Evolutionary conservation across 352 stramenopile species (phyloP).

Genomic region (Pythium scleroteichum): DNA sequence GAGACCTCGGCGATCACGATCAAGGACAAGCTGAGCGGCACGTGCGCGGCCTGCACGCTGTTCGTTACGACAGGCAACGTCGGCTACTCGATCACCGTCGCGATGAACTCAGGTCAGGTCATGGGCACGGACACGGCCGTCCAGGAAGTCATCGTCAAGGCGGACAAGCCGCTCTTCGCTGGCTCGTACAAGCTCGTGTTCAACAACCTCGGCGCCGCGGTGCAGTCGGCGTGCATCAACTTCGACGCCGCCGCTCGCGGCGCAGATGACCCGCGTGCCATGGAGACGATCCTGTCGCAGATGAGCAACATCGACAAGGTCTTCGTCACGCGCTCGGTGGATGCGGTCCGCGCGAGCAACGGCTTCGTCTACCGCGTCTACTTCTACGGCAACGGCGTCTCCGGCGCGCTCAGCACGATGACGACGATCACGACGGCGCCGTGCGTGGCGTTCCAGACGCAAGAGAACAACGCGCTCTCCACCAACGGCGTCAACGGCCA

Average conservation of each 20-base stretch:
- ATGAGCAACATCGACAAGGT: conserved; percentile 81
- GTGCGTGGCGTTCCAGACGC: conserved; percentile 62
- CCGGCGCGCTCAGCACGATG: conserved; percentile 32
- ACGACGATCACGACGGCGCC: conserved; percentile 25
- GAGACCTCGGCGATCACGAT: conserved; percentile 48
- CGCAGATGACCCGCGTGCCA: conserved; percentile 32
- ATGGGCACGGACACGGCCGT: conserved; percentile 78
- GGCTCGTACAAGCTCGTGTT: conserved; percentile 67
- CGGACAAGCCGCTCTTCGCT: conserved; percentile 44
- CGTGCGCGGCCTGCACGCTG: conserved; percentile 18
- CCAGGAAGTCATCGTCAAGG: conserved; percentile 64
- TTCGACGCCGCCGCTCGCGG: conserved; percentile 57
- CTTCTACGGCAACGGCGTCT: conserved; percentile 77
- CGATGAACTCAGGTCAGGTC: conserved; percentile 42
- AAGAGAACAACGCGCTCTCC: conserved; percentile 64
- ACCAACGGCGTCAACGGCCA: conserved; percentile 31
- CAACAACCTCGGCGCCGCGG: conserved; percentile 33
- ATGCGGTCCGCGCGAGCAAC: conserved; percentile 39
- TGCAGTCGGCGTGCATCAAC: conserved; percentile 51
- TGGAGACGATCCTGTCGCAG: conserved; percentile 51
- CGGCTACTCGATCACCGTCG: conserved; percentile 29
- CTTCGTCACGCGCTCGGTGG: conserved; percentile 53
- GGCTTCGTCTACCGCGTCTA: conserved; percentile 75
- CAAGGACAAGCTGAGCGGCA: conserved; percentile 20
- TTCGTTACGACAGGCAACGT: conserved; percentile 48